These are phyloP conservation scores for Leishmania turanica DNA, from an alignment of 208 protist genomes.

Conservation along the genomic window DNA sequence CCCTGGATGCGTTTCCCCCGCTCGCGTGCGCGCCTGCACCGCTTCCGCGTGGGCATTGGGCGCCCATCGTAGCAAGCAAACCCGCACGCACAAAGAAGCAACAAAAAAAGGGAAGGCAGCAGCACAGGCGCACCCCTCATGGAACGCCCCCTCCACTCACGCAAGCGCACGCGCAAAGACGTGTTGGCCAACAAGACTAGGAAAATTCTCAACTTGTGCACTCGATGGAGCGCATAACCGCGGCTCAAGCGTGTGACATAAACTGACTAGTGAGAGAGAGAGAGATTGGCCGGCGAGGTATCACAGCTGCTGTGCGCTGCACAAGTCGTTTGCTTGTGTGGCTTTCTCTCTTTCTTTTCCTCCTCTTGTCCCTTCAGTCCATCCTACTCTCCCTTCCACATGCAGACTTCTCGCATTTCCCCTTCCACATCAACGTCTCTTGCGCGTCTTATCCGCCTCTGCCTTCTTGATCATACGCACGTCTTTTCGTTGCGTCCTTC, in stretches of 20 bases:
- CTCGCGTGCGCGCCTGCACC: background rate
- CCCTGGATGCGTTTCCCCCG: background rate
- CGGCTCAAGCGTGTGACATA: too few relatives aligned
- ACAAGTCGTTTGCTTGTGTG: background rate
- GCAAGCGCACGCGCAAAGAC: background rate
- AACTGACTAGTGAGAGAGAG: background rate
- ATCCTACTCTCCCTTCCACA: background rate
- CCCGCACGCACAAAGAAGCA: background rate
- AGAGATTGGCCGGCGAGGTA: background rate
- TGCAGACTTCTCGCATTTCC: background rate
- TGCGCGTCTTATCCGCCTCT: background rate
- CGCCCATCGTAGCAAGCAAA: background rate
- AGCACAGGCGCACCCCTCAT: background rate
- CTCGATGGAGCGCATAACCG: background rate
- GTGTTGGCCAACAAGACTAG: background rate
- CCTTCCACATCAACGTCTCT: background rate
- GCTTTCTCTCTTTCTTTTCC: background rate
- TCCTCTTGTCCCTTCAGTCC: background rate
- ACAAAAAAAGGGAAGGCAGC: background rate
- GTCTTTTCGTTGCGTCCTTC: background rate
- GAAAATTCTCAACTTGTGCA: background rate
- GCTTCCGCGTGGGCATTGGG: background rate
- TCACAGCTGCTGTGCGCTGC: background rate
- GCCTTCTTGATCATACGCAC: background rate
- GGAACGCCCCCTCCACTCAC: background rate